These are phyloP conservation scores for Penicillium occitanis DNA, from an alignment of 2,329 filamentous ascomycete species.

Conservation along the genomic window DNA sequence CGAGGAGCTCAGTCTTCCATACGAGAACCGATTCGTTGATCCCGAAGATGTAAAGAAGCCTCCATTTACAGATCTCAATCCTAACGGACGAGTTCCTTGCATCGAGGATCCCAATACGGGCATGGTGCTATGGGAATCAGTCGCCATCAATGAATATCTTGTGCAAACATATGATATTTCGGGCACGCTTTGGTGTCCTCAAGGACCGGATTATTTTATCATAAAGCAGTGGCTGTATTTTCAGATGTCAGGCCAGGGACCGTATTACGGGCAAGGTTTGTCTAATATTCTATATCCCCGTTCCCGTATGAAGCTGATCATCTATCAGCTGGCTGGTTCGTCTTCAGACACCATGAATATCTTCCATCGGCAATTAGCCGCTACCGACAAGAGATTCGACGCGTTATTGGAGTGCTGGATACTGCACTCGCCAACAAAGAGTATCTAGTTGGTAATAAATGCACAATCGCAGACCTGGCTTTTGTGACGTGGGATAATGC, in stretches of 20 bases:
- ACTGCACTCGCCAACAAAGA: constrained; percentile 7
- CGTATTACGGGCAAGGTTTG: constrained; percentile 19
- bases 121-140: constrained; percentile 17
- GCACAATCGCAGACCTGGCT: constrained; percentile 16
- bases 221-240: constrained; percentile 19
- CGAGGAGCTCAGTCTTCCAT: constrained; percentile 30
- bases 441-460: constrained; percentile 14
- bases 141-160: constrained; percentile 16
- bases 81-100: constrained; percentile 20
- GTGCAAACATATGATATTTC: constrained; percentile 11
- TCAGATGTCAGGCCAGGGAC: constrained; percentile 18
- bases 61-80: constrained; percentile 15
- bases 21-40: constrained; percentile 23
- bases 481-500: constrained; percentile 16
- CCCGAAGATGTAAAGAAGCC: constrained; percentile 25
- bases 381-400: constrained; percentile 14
- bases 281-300: not conserved
- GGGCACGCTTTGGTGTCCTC: not conserved
- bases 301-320: not conserved
- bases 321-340: constrained; percentile 15
- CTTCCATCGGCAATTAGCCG: constrained; percentile 9
- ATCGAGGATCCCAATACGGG: constrained; percentile 17
- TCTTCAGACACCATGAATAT: constrained; percentile 9
- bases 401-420: constrained; percentile 15
- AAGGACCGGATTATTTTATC: constrained; percentile 11